Evolutionary conservation across 495 filamentous ascomycete genomes (phyloP).

Genomic region (Cladorrhinum samala): DNA sequence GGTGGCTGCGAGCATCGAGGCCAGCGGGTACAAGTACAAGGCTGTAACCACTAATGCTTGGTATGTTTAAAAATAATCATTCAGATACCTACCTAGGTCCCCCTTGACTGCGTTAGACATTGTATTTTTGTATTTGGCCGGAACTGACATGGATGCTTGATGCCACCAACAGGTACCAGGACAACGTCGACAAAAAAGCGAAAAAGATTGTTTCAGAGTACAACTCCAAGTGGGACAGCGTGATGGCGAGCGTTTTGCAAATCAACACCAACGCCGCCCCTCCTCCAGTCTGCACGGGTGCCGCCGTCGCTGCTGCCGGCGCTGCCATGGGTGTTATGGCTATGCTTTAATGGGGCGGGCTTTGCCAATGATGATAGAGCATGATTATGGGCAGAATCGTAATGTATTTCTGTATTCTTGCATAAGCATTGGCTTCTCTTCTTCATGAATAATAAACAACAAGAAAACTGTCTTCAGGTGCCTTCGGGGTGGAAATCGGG

Average conservation of each 20-base stretch:
- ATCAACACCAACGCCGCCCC: neutral
- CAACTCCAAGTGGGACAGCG: neutral
- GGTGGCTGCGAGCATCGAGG: neutral
- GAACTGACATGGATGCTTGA: too few relatives aligned
- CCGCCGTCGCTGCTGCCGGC: neutral
- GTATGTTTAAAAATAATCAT: too few relatives aligned
- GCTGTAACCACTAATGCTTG: neutral
- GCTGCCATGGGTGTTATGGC: neutral
- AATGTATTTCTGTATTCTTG: too few relatives aligned
- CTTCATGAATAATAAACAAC: too few relatives aligned
- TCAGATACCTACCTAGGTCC: too few relatives aligned
- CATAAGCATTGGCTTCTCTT: too few relatives aligned
- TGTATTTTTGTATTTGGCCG: too few relatives aligned
- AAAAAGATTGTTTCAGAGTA: neutral
- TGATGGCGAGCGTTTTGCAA: neutral
- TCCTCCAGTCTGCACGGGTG: neutral
- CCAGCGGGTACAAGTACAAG: neutral
- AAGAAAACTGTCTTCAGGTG: too few relatives aligned
- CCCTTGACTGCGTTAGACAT: too few relatives aligned
- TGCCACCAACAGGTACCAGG: neutral
- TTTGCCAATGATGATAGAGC: too few relatives aligned
- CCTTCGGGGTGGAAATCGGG: neutral
- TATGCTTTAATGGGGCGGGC: neutral
- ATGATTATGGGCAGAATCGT: too few relatives aligned
- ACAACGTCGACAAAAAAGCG: neutral